Evolutionary conservation across 805 yeast genomes (phyloP), one percentile per base, ranked within the genome.

Genomic region (Wickerhamomyces xylosicus): DNA sequence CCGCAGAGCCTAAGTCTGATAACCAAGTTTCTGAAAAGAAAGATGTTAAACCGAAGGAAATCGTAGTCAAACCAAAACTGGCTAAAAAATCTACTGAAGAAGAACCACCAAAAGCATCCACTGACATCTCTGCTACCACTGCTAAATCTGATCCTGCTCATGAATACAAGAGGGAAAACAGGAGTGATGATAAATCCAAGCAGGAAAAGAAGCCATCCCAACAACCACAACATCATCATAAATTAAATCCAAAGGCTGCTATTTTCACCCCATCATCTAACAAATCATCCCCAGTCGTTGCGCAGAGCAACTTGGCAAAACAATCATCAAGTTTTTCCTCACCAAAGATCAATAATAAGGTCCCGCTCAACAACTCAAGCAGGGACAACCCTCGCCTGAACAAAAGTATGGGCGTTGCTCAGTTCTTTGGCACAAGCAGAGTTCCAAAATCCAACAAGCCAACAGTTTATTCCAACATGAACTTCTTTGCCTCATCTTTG

Each of bases 211-310:
- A 28, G 9, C 33, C 39, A 31, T 37, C 36, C 38, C 35, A 39
- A 11, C 22, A 37, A 13, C 17, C 38, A 13, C 17, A 33, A 18
- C 41, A 27, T 14, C 34, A 35, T 17, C 79, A 79, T 61, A 80
- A 76, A 59, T 73, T 80, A 55, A 80, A 79, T 55, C 82, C 85
- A 13, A 72, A 75, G 45, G 84, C 83, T 14, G 77, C 76, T 10
- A 69, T 77, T 3, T 80, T 79, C 49, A 71, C 83, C 9, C 84
- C 85, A 14, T 47, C 66, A 16, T 47, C 41, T n/a, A 35, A 38
- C 3, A 36, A 42, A 9, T 20, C 47, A 4, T 37, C 41, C 4
- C 38, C 50, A 2, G 31, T 38, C 16, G 38, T 42, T 5, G 41
- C 53, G 17, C 40, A 27, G 28, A 37, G 50, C 10, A 37, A 39